Base-by-base conservation (phyloP, 1,139 yeast species). In the Candida neerlandica region DNA sequence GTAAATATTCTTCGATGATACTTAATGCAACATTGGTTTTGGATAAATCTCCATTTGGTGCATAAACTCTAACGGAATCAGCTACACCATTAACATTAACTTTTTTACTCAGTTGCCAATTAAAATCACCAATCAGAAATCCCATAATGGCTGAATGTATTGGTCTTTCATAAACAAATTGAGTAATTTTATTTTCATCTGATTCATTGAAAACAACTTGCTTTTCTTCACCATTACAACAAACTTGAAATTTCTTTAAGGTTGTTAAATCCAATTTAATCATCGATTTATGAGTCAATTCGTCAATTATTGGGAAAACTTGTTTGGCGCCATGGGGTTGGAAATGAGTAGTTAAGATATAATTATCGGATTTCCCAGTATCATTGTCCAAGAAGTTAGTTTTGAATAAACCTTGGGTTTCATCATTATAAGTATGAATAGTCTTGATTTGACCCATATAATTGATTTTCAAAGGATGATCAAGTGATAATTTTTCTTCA, bases 281-380 rank as follows among this genome's bases (percentile, higher is more conserved):
- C 1, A 79, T 74, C 4, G 81, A 75, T 58, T 85, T 86, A 38
- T 69, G 63, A n/a, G 70, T 61, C 18, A 81, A 73, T 55, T 85
- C 90, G 60, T 87, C 92, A 18, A 86, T 62, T 55, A 85, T 78
- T 1, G 94, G 94, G 58, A 83, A 83, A 12, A 86, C 77, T 45
- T 62, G 62, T 56, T 85, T 72, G 2, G 89, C 85, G 54, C 77
- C 84, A 30, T 76, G 74, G 0, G 94, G 91, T 61, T 86, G 92
- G 40, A 82, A 76, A 59, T 87, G 92, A 1, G 94, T 85, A 0
- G 90, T 84, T 39, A 86, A 61, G 14, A 86, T 67, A 50, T 68
- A 75, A 52, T 80, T 78, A 50, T 68, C 63, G 1, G 85, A 67
- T 30, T 64, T 70, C 11, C 84, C 84, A 1, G 78, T 67, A 18